Percentiles rank a stretch among this genome's conserved stretches.
These are phyloP conservation scores for Ogataea methanolica DNA, from an alignment of 805 yeast genomes.

Conservation along the genomic window DNA sequence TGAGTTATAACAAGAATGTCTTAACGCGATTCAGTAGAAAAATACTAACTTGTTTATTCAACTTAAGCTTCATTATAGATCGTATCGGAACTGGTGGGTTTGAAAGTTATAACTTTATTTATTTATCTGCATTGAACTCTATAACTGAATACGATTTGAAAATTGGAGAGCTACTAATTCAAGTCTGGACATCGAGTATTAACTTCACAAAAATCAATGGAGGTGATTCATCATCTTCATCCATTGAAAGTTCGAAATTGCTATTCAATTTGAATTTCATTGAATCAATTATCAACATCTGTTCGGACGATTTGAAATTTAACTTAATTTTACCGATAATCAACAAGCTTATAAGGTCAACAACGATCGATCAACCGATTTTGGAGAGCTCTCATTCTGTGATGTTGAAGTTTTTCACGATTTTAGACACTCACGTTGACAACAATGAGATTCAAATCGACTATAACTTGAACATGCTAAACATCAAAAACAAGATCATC, in stretches of 20 bases:
- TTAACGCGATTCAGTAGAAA: constrained; percentile 23
- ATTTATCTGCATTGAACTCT: constrained; percentile 43
- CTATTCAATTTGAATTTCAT: constrained; percentile 42
- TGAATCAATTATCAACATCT: constrained; percentile 37
- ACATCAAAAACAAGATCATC: constrained; percentile 18
- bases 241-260: constrained; percentile 34
- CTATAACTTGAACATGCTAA: constrained; percentile 9
- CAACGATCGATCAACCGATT: constrained; percentile 23
- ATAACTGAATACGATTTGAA: constrained; percentile 26
- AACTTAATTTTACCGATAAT: constrained; percentile 22
- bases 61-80: constrained; percentile 43
- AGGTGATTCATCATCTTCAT: constrained; percentile 11
- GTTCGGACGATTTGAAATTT: constrained; percentile 32
- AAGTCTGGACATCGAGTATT: constrained; percentile 25
- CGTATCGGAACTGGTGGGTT: constrained; percentile 63
- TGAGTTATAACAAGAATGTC: constrained; percentile 7
- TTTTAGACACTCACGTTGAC: constrained; percentile 18
- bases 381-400: constrained; percentile 68
- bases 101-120: constrained; percentile 57
- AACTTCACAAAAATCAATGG: constrained; percentile 23
- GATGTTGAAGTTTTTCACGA: constrained; percentile 30
- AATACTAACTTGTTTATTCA: constrained; percentile 38
- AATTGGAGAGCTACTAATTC: constrained; percentile 26
- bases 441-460: constrained; percentile 16
- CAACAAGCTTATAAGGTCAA: constrained; percentile 18